A percentile compares a stretch with the other conserved stretches of the same genome.
phyloP scores from a whole-genome alignment of 805 yeast species.

The Spathaspora gorwiae region DNA sequence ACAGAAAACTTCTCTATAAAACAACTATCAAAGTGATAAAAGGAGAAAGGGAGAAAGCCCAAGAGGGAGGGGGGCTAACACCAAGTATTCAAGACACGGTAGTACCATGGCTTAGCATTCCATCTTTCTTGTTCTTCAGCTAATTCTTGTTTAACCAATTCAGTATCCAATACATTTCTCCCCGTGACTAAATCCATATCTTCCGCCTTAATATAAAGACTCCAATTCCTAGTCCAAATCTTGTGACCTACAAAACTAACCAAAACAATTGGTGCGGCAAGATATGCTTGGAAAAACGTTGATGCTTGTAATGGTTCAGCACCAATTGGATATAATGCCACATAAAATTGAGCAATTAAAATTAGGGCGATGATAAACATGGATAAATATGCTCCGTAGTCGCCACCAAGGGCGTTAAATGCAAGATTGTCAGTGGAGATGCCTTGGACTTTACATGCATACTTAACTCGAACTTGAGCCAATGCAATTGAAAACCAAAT shows the following conservation, averaged over 20 bases:
- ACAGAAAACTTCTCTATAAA: too few species aligned
- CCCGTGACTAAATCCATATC: conserved; percentile 22
- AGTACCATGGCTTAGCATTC: conserved; percentile 11
- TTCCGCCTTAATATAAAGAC: conserved; percentile 14
- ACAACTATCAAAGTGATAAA: too few species aligned
- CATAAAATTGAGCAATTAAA: conserved; percentile 25
- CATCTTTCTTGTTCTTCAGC: conserved; percentile 11
- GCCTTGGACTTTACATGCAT: conserved; percentile 55
- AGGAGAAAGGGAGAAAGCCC: too few species aligned
- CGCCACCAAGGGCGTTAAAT: conserved; percentile 65
- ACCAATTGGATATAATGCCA: conserved; percentile 35
- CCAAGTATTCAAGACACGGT: conserved; percentile 9
- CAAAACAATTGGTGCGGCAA: conserved; percentile 39
- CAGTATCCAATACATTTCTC: conserved; percentile 24
- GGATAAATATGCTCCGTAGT: conserved; percentile 18
- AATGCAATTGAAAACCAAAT: conserved; percentile 36
- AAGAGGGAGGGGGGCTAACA: conserved; percentile 3
- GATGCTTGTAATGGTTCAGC: conserved; percentile 33
- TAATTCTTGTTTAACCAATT: conserved; percentile 19
- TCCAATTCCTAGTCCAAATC: conserved; percentile 23
- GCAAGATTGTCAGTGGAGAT: conserved; percentile 62
- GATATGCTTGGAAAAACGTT: conserved; percentile 47
- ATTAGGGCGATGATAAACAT: conserved; percentile 17
- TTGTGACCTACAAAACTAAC: conserved; percentile 35
- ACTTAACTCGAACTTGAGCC: conserved; percentile 43